A percentile compares a stretch with the other conserved stretches of the same genome.
Evolutionary conservation across 108 stramenopile genomes (phyloP).

Genomic region (Bacterosira constricta): DNA sequence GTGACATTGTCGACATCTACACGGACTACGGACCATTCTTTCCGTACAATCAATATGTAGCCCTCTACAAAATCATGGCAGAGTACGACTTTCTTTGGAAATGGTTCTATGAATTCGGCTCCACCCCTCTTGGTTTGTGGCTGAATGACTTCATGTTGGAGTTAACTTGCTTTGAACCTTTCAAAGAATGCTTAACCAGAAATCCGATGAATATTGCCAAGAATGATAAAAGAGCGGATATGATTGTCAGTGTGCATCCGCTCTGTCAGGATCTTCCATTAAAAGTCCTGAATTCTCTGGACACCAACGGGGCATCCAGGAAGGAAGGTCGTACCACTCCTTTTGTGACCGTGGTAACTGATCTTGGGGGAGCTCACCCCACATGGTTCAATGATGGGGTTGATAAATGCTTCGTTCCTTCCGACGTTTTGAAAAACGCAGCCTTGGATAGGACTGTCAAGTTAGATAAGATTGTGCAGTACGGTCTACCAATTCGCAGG

Average conservation of each 20-base stretch:
- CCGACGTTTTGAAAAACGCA: conserved; percentile 67
- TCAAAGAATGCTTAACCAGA: conserved; percentile 63
- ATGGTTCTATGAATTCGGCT: conserved; percentile 71
- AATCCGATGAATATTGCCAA: conserved; percentile 39
- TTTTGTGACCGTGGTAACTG: conserved; percentile 97
- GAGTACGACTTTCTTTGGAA: conserved; percentile 77
- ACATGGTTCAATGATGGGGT: conserved; percentile 93
- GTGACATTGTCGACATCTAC: conserved; percentile 88
- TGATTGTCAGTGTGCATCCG: conserved; percentile 97
- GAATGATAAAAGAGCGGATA: conserved; percentile 68
- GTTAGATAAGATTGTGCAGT: conserved; percentile 77
- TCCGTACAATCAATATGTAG: conserved; percentile 70
- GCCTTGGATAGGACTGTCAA: conserved; percentile 62
- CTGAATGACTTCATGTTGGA: conserved; percentile 71
- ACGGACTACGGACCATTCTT: conserved; percentile 85
- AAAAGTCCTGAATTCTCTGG: conserved; percentile 69
- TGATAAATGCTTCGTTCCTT: conserved; percentile 94
- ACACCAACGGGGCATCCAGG: conserved; percentile 48
- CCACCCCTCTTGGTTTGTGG: conserved; percentile 73
- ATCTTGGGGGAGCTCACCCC: conserved; percentile 93
- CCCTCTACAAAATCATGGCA: conserved; percentile 85
- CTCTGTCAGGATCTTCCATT: conserved; percentile 92
- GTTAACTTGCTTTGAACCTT: conserved; percentile 46
- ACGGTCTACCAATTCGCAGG: conserved; percentile 94
- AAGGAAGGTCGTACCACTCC: conserved; percentile 62